Evolutionary conservation across 345 rosid species (phyloP).

Genomic region (Acer yangbiense): DNA sequence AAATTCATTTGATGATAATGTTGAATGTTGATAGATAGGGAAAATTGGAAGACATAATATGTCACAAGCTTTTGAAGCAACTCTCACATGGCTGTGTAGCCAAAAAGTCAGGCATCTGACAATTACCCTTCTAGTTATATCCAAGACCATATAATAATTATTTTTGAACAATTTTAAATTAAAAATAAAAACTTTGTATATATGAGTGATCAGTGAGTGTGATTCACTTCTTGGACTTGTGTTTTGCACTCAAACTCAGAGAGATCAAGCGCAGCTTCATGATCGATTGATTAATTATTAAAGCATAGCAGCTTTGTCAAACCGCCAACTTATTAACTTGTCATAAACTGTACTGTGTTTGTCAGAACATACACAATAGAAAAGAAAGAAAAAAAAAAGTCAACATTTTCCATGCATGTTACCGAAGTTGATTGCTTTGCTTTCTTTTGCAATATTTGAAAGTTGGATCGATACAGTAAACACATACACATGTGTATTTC

Average conservation of each 20-base stretch:
- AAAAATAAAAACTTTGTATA: background rate
- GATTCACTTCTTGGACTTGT: conserved; percentile 18
- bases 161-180: background rate
- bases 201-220: background rate
- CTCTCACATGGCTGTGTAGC: conserved; percentile 40
- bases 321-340: conserved; percentile 7
- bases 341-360: background rate
- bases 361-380: background rate
- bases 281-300: background rate
- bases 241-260: conserved; percentile 11
- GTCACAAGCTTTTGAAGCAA: conserved; percentile 26
- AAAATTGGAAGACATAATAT: conserved; percentile 16
- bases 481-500: background rate
- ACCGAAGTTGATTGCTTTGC: conserved; percentile 8
- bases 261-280: background rate
- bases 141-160: conserved; percentile 16
- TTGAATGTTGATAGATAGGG: background rate
- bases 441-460: background rate
- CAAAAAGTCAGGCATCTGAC: conserved; percentile 38
- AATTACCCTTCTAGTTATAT: conserved; percentile 14
- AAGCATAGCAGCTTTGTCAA: conserved; percentile 8
- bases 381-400: background rate
- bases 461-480: background rate
- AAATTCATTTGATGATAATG: background rate
- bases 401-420: conserved; percentile 17